Evolutionary conservation across 2,329 filamentous ascomycete species (phyloP).

Genomic region (Penicillium sp.): DNA sequence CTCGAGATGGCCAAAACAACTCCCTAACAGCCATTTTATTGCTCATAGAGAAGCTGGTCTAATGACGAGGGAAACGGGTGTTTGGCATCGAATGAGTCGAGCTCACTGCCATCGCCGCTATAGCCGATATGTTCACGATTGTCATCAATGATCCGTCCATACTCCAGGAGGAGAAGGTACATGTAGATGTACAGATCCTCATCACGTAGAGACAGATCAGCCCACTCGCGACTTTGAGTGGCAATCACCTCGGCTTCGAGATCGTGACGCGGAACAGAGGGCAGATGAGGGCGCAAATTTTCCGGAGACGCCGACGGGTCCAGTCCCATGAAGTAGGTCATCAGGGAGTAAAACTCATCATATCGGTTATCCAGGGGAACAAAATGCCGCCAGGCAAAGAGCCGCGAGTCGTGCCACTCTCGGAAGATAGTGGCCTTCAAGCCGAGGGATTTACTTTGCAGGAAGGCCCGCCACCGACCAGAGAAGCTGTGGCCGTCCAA

Average conservation of each 20-base stretch:
- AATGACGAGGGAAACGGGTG: conserved; percentile 11
- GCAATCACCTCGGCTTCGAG: conserved; percentile 31
- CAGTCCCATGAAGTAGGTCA: conserved; percentile 48
- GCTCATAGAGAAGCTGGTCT: conserved; percentile 3
- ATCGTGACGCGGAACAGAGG: conserved; percentile 28
- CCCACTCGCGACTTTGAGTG: conserved; percentile 32
- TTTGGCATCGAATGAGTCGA: conserved; percentile 11
- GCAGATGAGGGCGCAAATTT: conserved; percentile 7
- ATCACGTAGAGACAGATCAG: conserved; percentile 31
- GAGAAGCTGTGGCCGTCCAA: conserved; percentile 39
- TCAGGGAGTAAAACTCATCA: conserved; percentile 44
- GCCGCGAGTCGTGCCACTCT: conserved; percentile 50
- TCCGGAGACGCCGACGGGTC: conserved; percentile 9
- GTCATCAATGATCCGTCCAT: conserved; percentile 60
- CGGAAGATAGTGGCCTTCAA: conserved; percentile 51
- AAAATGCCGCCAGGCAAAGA: conserved; percentile 49
- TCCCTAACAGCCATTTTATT: background rate
- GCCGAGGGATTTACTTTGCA: conserved; percentile 43
- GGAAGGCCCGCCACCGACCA: conserved; percentile 39
- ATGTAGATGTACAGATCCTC: conserved; percentile 58
- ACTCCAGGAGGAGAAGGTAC: conserved; percentile 44
- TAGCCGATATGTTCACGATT: conserved; percentile 57
- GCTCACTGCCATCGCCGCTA: conserved; percentile 27
- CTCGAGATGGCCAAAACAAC: background rate
- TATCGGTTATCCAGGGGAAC: conserved; percentile 50